Evolutionary conservation across 2,329 filamentous ascomycete species (phyloP).

Genomic region (Magnaporthiopsis incrustans): DNA sequence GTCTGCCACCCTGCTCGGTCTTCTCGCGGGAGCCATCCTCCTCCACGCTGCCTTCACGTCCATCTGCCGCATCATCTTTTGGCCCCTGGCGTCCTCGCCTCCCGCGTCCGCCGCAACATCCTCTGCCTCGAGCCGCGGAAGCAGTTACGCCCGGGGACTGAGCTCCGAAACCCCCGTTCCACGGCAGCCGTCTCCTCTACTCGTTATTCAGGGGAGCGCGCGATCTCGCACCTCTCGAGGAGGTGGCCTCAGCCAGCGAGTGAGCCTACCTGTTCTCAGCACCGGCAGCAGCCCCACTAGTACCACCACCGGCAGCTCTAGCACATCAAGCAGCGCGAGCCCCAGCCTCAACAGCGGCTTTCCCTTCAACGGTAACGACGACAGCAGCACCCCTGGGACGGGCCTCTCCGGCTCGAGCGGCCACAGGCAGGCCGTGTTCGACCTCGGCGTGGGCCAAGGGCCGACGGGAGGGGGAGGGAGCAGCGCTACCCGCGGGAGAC

Average conservation of each 20-base stretch:
- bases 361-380: not conserved
- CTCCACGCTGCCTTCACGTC: slow-evolving; percentile 4
- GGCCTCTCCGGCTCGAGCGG: not conserved
- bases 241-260: not conserved
- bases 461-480: not conserved
- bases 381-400: not conserved
- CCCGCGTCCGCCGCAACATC: not conserved
- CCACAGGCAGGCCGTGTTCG: not conserved
- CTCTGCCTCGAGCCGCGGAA: not conserved
- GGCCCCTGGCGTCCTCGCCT: not conserved
- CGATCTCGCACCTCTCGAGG: not conserved
- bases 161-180: not conserved
- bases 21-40: slow-evolving; percentile 5
- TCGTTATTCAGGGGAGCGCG: slow-evolving; percentile 4
- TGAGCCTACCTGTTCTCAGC: not conserved
- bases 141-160: not conserved
- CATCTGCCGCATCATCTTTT: slow-evolving; percentile 1
- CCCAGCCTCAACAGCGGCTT: not conserved
- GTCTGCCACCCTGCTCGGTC: slow-evolving; percentile 1
- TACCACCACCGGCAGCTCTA: not conserved
- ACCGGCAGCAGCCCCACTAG: not conserved
- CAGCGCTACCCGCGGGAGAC: not conserved
- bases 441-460: not conserved
- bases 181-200: not conserved
- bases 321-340: slow-evolving; percentile 1